phyloP scores from a whole-genome alignment of 768 basidiomycete species.

The Pulveroboletus sp. region DNA sequence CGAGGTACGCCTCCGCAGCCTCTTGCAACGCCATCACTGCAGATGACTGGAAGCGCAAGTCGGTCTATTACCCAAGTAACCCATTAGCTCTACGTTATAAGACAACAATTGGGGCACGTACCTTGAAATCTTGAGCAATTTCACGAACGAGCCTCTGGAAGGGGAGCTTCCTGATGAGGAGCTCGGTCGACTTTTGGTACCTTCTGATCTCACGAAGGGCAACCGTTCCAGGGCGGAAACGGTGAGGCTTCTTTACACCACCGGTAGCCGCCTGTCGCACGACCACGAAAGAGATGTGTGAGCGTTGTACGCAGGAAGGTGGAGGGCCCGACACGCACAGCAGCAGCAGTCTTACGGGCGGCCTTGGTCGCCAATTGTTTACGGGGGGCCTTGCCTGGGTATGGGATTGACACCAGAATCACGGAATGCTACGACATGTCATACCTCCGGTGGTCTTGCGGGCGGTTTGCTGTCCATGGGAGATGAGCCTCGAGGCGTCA shows the following conservation, averaged over 20 bases:
- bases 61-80: slow-evolving; percentile 47
- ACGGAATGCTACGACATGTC: slow-evolving; percentile 26
- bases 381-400: slow-evolving; percentile 78
- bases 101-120: slow-evolving; percentile 25
- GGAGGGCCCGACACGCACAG: slow-evolving; percentile 41
- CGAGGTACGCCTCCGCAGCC: slow-evolving; percentile 86
- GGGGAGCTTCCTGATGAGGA: slow-evolving; percentile 98
- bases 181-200: slow-evolving; percentile 98
- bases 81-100: neutral
- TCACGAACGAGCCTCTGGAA: slow-evolving; percentile 98
- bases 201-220: slow-evolving; percentile 98
- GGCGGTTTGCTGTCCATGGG: slow-evolving; percentile 78
- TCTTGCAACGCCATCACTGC: slow-evolving; percentile 93
- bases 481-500: slow-evolving; percentile 2
- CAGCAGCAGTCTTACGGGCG: slow-evolving; percentile 78
- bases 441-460: slow-evolving; percentile 97
- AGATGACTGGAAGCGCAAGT: slow-evolving; percentile 93
- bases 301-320: neutral
- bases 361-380: slow-evolving; percentile 97
- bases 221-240: slow-evolving; percentile 97
- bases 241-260: slow-evolving; percentile 99
- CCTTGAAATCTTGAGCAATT: slow-evolving; percentile 97
- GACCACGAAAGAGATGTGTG: slow-evolving; percentile 11
- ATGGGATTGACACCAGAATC: slow-evolving; percentile 21
- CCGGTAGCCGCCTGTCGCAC: slow-evolving; percentile 65